phyloP scores from a whole-genome alignment of 73 alveolate species.

The Symbiodinium natans region DNA sequence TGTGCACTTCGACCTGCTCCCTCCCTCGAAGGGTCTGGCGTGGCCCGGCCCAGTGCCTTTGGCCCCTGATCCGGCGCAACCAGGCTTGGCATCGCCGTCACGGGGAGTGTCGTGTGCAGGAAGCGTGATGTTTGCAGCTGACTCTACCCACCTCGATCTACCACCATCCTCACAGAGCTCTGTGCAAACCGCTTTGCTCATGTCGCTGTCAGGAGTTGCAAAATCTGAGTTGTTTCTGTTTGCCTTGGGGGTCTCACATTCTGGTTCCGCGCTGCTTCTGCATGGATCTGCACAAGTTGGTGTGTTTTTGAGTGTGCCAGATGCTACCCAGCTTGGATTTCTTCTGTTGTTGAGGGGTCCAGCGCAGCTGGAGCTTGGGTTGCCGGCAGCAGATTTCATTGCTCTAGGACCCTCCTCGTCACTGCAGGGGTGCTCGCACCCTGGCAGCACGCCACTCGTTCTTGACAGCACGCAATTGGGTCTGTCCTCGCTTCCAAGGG shows the following conservation, averaged over 20 bases:
- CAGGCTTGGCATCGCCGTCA: not conserved
- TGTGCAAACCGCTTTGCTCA: not conserved
- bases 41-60: too few relatives aligned
- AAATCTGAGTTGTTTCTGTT: not conserved
- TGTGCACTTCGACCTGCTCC: constrained; percentile 17
- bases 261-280: too few relatives aligned
- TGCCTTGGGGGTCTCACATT: too few relatives aligned
- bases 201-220: not conserved
- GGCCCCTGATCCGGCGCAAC: too few relatives aligned
- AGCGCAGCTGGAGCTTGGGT: too few relatives aligned
- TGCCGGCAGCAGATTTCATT: too few relatives aligned
- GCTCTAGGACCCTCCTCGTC: not conserved
- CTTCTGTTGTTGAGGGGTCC: too few relatives aligned
- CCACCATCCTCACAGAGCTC: not conserved
- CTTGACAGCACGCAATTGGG: not conserved
- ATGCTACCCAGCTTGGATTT: too few relatives aligned
- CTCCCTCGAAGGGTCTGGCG: not conserved
- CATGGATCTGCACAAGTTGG: too few relatives aligned
- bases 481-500: not conserved
- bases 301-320: too few relatives aligned
- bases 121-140: not conserved
- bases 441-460: not conserved
- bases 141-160: not conserved
- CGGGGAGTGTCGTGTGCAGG: not conserved
- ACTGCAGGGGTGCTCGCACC: not conserved